Base-by-base conservation (phyloP, 192 early-diverging fungal species). In the Podila verticillata region DNA sequence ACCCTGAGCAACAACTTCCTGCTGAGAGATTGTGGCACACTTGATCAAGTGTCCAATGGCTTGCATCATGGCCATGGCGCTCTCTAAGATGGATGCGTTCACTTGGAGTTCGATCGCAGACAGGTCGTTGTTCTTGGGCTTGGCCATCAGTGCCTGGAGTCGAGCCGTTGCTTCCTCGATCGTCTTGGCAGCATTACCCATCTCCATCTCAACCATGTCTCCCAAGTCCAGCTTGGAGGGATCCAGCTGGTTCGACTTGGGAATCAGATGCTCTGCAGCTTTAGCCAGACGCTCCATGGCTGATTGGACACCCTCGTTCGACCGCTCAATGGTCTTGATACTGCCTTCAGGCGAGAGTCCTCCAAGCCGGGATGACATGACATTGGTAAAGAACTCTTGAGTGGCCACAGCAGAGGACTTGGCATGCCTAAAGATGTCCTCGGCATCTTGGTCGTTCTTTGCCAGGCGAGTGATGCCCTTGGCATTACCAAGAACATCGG, bases 1-100 rank as follows among this genome's bases (percentile, higher is more conserved):
- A 24, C 96, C 96, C 80, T 98, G 94, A 0, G 94, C 91, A 7
- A 98, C 98, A 89, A 98, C 96, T 85, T 99, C 98, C 82, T 97
- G 92, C 85, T 99, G 98, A 28, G 95, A 95, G 39, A 91, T 95
- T 3, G 96, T 97, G 34, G 98, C 97, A 58, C 95, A 94, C 69
- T 92, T 90, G 70, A 99, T 99, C 61, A 99, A 88, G 78, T 96
- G 90, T 26, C 94, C 92, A 82, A 98, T 98, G 17, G 97, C 96
- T 63, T 93, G 95, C 29, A 94, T 99, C 80, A 99, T 87, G 7
- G 95, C 96, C 82, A 98, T 89, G 4, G 95, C 95, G 28, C 93
- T 89, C 75, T 96, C 88, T 35, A 99, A 79, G 66, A 99, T 95
- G 10, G 95, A 91, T 31, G 90, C 86, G 80, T 99, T 92, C 29